Base-by-base conservation (phyloP, 768 basidiomycete species). In the Lactarius indigo region DNA sequence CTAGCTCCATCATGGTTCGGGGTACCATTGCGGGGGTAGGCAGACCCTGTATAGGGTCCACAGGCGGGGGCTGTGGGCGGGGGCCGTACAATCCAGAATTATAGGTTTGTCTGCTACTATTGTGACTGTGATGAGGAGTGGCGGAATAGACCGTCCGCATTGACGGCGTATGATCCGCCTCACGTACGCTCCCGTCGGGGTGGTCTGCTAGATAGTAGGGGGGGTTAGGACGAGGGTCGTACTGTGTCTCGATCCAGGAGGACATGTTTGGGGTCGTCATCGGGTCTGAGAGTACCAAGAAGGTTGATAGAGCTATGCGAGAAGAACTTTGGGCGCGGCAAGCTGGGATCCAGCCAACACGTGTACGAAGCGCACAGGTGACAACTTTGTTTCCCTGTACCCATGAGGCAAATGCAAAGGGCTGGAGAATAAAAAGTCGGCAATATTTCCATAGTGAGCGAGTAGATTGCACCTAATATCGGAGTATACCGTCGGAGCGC, bases 341-440 rank as follows among this genome's bases (percentile, higher is more conserved):
- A 37, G 41, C 33, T 31, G 47, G 50, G 50, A 66, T 33, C 42
- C 61, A 20, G 33, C 60, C 31, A 59, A 67, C 66, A 68, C 66
- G 66, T 68, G 66, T 68, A 35, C 41, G 42, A 60, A 59, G 63
- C n/a, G 33, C 66, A 23, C 56, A 68, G 66, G 58, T 64, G 62
- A 64, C 66, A 39, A 57, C 18, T 23, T 31, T 35, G 41, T 47
- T 47, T 65, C 58, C 64, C 52, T 47, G 41, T 58, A 54, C 50
- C 66, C 66, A 68, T 64, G 66, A 64, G 66, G 66, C 66, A 59
- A 55, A 7, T 17, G 50, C n/a, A 30, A 30, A 28, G 7, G 28
- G 60, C 35, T 39, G 20, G 18, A 54, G 17, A 17, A 18, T 42
- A 54, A 28, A 52, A 31, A 12, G 44, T 42, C 8, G 42, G n/a